Evolutionary conservation across 805 yeast genomes (phyloP).

Genomic region (Hanseniaspora lindneri): DNA sequence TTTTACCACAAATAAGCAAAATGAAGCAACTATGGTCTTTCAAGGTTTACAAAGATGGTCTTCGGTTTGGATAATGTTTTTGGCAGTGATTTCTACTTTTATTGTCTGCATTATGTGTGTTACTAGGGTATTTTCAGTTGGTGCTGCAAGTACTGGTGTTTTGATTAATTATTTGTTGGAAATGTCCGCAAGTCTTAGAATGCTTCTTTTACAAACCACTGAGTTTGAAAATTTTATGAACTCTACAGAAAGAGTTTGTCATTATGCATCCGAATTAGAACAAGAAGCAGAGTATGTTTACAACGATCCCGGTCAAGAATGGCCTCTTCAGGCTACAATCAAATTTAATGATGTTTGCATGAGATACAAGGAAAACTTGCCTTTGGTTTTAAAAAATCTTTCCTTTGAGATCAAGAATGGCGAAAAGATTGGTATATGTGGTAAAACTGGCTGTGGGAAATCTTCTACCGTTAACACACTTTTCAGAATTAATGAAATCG

Average conservation of each 20-base stretch:
- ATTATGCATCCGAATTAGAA: constrained; percentile 52
- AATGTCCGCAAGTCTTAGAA: constrained; percentile 44
- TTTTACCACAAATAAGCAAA: constrained; percentile 45
- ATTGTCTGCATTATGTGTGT: constrained; percentile 50
- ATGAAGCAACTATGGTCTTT: constrained; percentile 51
- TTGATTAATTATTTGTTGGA: constrained; percentile 51
- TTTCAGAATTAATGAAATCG: constrained; percentile 53
- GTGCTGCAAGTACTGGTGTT: constrained; percentile 56
- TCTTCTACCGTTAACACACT: constrained; percentile 64
- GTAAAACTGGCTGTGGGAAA: constrained; percentile 64
- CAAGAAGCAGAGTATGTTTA: constrained; percentile 50
- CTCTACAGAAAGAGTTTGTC: constrained; percentile 52
- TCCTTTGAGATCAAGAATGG: constrained; percentile 38
- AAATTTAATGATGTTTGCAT: constrained; percentile 46
- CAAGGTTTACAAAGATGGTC: constrained; percentile 65
- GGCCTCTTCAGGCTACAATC: constrained; percentile 48
- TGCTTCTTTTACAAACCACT: constrained; percentile 52
- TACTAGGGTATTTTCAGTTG: constrained; percentile 44
- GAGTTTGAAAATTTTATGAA: constrained; percentile 54
- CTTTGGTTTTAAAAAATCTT: constrained; percentile 51
- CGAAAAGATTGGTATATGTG: constrained; percentile 54
- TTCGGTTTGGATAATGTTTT: constrained; percentile 44
- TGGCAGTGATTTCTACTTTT: constrained; percentile 41
- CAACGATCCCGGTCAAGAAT: constrained; percentile 38
- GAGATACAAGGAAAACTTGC: constrained; percentile 53